A percentile compares a stretch with the other conserved stretches of the same genome.
Conservation (phyloP, 495 filamentous ascomycete genomes). For the Daldinia bambusicola region DNA sequence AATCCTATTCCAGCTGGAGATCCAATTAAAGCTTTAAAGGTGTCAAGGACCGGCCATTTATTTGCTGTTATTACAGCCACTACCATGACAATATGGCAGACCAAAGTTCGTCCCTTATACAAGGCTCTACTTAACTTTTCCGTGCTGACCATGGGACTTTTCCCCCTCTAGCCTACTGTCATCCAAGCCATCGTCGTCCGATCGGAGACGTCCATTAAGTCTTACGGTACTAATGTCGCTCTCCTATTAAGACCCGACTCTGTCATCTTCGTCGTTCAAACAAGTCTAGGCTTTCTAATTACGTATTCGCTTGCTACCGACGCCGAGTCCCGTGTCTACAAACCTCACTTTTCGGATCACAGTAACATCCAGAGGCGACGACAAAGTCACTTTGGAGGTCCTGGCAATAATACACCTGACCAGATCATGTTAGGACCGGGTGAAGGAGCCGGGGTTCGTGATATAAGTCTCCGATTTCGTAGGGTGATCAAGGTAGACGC, state of each 20-base stretch:
- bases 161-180: constrained; percentile 76
- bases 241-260: constrained; percentile 92
- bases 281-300: constrained; percentile 85
- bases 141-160: constrained; percentile 40
- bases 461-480: constrained; percentile 89
- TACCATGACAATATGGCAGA: constrained; percentile 92
- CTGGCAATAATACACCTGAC: constrained; percentile 61
- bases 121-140: background rate
- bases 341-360: constrained; percentile 74
- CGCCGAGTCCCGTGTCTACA: constrained; percentile 82
- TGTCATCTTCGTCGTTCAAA: constrained; percentile 91
- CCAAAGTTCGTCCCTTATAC: constrained; percentile 71
- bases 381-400: constrained; percentile 74
- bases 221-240: constrained; percentile 85
- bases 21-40: constrained; percentile 76
- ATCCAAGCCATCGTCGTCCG: constrained; percentile 86
- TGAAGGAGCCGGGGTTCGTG: constrained; percentile 82
- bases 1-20: constrained; percentile 56
- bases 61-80: constrained; percentile 89
- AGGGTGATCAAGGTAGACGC: constrained; percentile 99
- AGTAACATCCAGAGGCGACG: constrained; percentile 73
- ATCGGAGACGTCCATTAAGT: constrained; percentile 77
- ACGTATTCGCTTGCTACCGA: constrained; percentile 94
- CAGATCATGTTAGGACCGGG: constrained; percentile 70
- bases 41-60: constrained; percentile 83